A percentile compares a stretch with the other conserved stretches of the same genome.
These are phyloP conservation scores for Lasiodiplodia theobromae DNA, from an alignment of 2,329 filamentous ascomycete species.

Conservation along the genomic window DNA sequence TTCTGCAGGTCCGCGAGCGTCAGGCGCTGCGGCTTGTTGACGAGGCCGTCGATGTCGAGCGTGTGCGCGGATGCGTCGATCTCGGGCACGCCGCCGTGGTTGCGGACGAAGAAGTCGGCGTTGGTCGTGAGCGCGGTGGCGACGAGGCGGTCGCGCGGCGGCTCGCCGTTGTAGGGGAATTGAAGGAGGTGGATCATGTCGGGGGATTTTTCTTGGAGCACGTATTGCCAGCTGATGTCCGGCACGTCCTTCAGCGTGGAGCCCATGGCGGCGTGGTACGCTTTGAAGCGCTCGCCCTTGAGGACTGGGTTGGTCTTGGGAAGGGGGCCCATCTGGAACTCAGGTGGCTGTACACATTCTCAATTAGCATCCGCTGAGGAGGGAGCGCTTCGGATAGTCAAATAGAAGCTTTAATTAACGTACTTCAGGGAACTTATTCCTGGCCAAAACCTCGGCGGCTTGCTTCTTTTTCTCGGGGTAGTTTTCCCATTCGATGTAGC, in stretches of 20 bases:
- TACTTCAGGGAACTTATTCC: constrained; percentile 58
- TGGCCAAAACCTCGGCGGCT: constrained; percentile 62
- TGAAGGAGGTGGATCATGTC: constrained; percentile 58
- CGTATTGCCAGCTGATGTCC: constrained; percentile 60
- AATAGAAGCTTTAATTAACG: constrained; percentile 20
- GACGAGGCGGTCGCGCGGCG: constrained; percentile 59
- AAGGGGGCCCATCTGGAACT: constrained; percentile 52
- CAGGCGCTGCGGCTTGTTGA: constrained; percentile 64
- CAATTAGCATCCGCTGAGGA: not conserved
- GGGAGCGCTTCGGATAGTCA: not conserved
- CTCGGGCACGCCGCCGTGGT: constrained; percentile 74
- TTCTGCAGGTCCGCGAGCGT: constrained; percentile 68
- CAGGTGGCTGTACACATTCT: constrained; percentile 44
- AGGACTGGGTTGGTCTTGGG: constrained; percentile 54
- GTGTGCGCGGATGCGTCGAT: constrained; percentile 65
- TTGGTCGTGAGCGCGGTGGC: constrained; percentile 68
- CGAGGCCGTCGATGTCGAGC: constrained; percentile 66
- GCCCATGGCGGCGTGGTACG: constrained; percentile 55
- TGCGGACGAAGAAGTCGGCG: constrained; percentile 70
- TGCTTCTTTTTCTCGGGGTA: constrained; percentile 71
- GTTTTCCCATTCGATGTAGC: constrained; percentile 73
- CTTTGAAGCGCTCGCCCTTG: constrained; percentile 55
- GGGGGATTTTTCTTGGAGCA: constrained; percentile 52
- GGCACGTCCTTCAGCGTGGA: constrained; percentile 53
- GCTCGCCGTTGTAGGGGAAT: constrained; percentile 58